Percentiles rank a stretch among this genome's conserved stretches.
phyloP scores from a whole-genome alignment of 306 rosid genomes.

The Cucumis cinereus region DNA sequence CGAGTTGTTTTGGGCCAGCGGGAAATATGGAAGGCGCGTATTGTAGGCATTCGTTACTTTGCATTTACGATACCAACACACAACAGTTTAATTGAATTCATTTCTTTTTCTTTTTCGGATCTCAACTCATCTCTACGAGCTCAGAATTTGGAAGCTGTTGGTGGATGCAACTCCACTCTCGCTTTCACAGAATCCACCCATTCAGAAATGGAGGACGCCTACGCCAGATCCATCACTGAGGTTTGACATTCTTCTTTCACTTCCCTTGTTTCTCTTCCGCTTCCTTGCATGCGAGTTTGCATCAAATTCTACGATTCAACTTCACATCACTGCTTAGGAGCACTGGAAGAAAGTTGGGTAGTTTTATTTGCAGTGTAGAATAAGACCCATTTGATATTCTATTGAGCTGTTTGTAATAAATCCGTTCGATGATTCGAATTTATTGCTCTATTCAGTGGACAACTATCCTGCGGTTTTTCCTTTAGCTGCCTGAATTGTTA shows the following conservation, averaged over 20 bases:
- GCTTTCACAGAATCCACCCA: neutral
- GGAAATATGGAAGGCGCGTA: neutral
- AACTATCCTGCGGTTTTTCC: neutral
- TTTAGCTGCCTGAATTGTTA: neutral
- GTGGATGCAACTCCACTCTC: neutral
- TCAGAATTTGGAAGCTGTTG: neutral
- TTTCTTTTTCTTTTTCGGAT: neutral
- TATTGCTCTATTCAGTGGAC: neutral
- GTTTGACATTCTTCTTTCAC: conserved; percentile 18
- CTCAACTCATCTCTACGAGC: neutral
- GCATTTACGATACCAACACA: neutral
- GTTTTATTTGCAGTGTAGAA: neutral
- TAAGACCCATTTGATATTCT: neutral
- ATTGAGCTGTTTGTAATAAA: neutral
- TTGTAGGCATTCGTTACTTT: neutral
- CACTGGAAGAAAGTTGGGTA: neutral
- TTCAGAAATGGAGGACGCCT: conserved; percentile 69
- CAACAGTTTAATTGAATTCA: neutral
- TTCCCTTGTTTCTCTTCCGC: neutral
- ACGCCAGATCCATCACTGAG: conserved; percentile 78
- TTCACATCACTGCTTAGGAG: neutral
- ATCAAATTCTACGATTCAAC: neutral
- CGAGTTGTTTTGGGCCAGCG: neutral
- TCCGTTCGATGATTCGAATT: neutral
- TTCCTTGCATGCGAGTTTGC: neutral